Conservation (phyloP, 805 yeast genomes). For the Candida jianshihensis region DNA sequence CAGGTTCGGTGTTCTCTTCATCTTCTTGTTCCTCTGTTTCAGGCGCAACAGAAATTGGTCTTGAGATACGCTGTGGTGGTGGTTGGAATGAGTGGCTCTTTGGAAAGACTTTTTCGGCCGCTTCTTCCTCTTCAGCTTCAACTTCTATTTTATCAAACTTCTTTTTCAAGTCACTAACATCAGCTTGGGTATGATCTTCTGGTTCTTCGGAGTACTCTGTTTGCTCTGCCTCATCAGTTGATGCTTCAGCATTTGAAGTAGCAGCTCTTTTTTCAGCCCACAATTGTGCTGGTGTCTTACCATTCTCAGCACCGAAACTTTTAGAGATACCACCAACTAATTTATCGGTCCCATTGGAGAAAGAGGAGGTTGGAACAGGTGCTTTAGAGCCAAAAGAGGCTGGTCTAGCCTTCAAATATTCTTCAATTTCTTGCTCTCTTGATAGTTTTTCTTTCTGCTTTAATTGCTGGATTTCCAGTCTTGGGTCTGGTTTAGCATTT, state of each 20-base stretch:
- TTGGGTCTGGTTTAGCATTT: slow-evolving; percentile 35
- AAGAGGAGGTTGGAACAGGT: slow-evolving; percentile 17
- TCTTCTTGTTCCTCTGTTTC: slow-evolving; percentile 18
- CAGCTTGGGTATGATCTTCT: slow-evolving; percentile 18
- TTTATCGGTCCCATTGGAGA: slow-evolving; percentile 26
- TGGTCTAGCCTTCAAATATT: slow-evolving; percentile 28
- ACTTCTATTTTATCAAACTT: slow-evolving; percentile 28
- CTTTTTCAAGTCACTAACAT: slow-evolving; percentile 29
- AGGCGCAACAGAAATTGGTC: slow-evolving; percentile 12
- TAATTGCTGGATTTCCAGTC: slow-evolving; percentile 30
- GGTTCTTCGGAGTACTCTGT: slow-evolving; percentile 16
- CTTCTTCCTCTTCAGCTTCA: slow-evolving; percentile 19
- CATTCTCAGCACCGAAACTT: slow-evolving; percentile 57
- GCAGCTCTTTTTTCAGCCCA: slow-evolving; percentile 78
- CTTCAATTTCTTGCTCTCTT: slow-evolving; percentile 29
- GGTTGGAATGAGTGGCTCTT: slow-evolving; percentile 2
- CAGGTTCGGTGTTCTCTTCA: slow-evolving; percentile 9
- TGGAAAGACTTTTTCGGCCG: slow-evolving; percentile 12
- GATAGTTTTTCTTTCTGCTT: slow-evolving; percentile 27
- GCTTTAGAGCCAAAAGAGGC: slow-evolving; percentile 20
- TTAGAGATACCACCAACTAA: slow-evolving; percentile 54
- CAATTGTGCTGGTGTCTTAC: slow-evolving; percentile 89
- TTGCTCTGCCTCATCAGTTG: slow-evolving; percentile 23
- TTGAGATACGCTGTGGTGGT: neutral
- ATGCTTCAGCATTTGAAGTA: slow-evolving; percentile 19